Conservation (phyloP, 1,284 basidiomycete genomes). For the Sanghuangporus sanghuang region DNA sequence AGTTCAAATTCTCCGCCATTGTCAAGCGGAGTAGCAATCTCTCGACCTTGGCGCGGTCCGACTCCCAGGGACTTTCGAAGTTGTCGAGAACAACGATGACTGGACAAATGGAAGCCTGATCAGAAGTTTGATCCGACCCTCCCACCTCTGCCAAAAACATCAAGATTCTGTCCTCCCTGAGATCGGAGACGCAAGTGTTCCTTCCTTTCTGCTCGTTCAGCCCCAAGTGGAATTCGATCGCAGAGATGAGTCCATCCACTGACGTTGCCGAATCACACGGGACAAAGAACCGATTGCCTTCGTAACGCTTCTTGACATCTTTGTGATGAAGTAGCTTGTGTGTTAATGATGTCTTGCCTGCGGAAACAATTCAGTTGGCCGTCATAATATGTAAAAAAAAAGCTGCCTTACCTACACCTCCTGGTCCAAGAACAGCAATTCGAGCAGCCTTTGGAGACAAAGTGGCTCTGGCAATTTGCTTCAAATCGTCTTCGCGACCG, state of each 20-base stretch:
- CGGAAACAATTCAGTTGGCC: background rate
- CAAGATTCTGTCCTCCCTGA: background rate
- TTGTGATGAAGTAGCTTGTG: slow-evolving; percentile 1
- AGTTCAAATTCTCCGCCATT: background rate
- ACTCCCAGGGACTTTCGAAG: slow-evolving; percentile 17
- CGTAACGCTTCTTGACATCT: background rate
- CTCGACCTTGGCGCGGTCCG: slow-evolving; percentile 7
- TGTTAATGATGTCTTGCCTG: slow-evolving; percentile 13
- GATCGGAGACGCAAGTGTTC: background rate
- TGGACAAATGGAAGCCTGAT: background rate
- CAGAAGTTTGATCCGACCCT: background rate
- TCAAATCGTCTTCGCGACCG: background rate
- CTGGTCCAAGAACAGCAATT: slow-evolving; percentile 14
- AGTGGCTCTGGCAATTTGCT: background rate
- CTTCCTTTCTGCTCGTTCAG: background rate
- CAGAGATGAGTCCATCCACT: background rate
- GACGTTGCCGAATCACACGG: slow-evolving; percentile 13
- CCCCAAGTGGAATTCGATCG: background rate
- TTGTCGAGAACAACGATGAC: slow-evolving; percentile 14
- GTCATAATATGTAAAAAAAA: background rate
- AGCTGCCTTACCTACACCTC: slow-evolving; percentile 2
- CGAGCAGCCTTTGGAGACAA: background rate
- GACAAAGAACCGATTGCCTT: slow-evolving; percentile 8
- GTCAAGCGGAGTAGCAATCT: slow-evolving; percentile 2
- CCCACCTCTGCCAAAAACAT: background rate